These are phyloP conservation scores for Tulasnella sp. DNA, from an alignment of 768 basidiomycete species.

Conservation along the genomic window DNA sequence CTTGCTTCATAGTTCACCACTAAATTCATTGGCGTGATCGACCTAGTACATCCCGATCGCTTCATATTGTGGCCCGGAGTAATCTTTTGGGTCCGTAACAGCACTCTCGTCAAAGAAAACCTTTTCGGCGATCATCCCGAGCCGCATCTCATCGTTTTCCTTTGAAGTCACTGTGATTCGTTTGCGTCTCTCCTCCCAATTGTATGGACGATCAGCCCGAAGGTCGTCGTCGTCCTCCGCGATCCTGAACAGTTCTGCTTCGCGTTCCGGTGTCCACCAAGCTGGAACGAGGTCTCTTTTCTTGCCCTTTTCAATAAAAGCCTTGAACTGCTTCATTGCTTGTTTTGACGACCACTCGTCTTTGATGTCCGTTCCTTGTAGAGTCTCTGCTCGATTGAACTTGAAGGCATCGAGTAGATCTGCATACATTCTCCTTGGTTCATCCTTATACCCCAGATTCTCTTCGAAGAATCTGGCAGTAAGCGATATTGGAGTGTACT, in stretches of 20 bases:
- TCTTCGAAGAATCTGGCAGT: neutral
- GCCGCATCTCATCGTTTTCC: neutral
- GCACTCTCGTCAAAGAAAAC: neutral
- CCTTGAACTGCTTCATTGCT: neutral
- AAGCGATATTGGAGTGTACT: neutral
- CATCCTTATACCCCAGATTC: neutral
- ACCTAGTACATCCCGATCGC: neutral
- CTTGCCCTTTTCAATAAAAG: neutral
- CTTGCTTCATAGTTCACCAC: neutral
- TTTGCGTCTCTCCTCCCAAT: neutral
- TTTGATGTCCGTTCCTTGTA: neutral
- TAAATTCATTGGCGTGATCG: neutral
- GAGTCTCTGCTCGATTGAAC: neutral
- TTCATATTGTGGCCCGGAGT: neutral
- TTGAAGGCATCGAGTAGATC: conserved; percentile 1
- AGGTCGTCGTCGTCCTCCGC: conserved; percentile 3
- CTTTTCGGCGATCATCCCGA: neutral
- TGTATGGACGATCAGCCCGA: neutral
- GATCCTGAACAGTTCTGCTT: neutral
- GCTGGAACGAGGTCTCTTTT: neutral
- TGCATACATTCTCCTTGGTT: neutral
- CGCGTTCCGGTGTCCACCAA: conserved; percentile 2
- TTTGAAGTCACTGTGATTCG: neutral
- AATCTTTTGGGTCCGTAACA: neutral
- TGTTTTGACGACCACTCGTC: neutral